phyloP scores from a whole-genome alignment of 805 yeast species.

The Torulaspora microellipsoides region DNA sequence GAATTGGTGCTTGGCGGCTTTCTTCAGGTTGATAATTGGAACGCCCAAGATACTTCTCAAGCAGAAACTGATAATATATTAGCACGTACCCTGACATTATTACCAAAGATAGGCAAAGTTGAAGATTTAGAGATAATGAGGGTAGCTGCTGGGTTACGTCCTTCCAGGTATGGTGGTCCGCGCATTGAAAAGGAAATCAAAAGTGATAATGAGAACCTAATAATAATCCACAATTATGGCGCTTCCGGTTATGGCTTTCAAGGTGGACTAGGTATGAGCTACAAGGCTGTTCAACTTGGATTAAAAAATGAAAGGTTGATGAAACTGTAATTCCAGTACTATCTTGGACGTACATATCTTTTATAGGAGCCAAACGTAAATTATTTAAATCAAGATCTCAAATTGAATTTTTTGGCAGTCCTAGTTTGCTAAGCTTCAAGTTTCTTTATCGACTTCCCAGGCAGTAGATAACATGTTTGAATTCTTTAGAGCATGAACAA shows the following conservation, averaged over 20 bases:
- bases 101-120: conserved; percentile 45
- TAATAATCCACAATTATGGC: conserved; percentile 68
- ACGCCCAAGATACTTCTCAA: conserved; percentile 49
- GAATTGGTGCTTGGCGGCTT: conserved; percentile 75
- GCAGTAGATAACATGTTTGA: too few species aligned
- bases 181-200: conserved; percentile 54
- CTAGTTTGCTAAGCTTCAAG: too few species aligned
- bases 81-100: conserved; percentile 48
- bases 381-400: too few species aligned
- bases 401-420: too few species aligned
- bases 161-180: conserved; percentile 70
- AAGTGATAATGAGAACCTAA: conserved; percentile 37
- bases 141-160: conserved; percentile 71
- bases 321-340: neutral
- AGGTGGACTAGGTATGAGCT: conserved; percentile 59
- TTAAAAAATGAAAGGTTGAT: conserved; percentile 2
- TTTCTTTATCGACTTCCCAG: too few species aligned
- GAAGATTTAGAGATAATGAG: conserved; percentile 48
- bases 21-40: conserved; percentile 59
- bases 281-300: conserved; percentile 40
- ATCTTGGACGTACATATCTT: too few species aligned
- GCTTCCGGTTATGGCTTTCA: conserved; percentile 64
- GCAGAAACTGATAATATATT: conserved; percentile 59
- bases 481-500: too few species aligned
- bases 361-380: too few species aligned